These are phyloP conservation scores for Xylaria sp. DNA, from an alignment of 2,329 filamentous ascomycete species.

Conservation along the genomic window DNA sequence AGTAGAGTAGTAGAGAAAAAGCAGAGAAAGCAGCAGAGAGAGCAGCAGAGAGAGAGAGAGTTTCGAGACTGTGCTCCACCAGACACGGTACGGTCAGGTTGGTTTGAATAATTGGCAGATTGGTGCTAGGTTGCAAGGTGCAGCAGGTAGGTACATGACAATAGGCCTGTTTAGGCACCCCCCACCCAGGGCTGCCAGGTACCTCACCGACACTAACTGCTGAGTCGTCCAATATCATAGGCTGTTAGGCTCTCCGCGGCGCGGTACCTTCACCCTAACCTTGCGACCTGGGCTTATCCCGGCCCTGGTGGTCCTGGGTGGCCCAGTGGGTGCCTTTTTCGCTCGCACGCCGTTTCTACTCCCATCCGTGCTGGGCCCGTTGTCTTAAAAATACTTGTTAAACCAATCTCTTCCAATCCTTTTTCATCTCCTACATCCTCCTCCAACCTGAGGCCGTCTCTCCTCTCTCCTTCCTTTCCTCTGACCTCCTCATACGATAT, in stretches of 20 bases:
- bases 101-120: not conserved
- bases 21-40: not conserved
- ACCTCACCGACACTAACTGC: not conserved
- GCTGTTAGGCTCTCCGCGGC: conserved; percentile 17
- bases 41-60: not conserved
- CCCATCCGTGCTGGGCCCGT: conserved; percentile 26
- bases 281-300: conserved; percentile 20
- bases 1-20: conserved; percentile 16
- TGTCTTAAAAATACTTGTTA: conserved; percentile 50
- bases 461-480: conserved; percentile 40
- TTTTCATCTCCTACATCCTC: conserved; percentile 57
- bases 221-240: conserved; percentile 20
- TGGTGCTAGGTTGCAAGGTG: not conserved
- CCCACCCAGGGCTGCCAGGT: not conserved
- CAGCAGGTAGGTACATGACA: not conserved
- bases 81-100: not conserved
- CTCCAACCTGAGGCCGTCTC: conserved; percentile 53
- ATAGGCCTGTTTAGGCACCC: not conserved
- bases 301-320: conserved; percentile 16
- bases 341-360: conserved; percentile 13
- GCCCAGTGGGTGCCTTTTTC: not conserved
- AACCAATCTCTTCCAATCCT: conserved; percentile 58
- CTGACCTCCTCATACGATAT: conserved; percentile 46
- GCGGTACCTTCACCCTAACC: conserved; percentile 18
- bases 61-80: not conserved